Base-by-base conservation (phyloP, 805 yeast species). In the Starmerella floricola region DNA sequence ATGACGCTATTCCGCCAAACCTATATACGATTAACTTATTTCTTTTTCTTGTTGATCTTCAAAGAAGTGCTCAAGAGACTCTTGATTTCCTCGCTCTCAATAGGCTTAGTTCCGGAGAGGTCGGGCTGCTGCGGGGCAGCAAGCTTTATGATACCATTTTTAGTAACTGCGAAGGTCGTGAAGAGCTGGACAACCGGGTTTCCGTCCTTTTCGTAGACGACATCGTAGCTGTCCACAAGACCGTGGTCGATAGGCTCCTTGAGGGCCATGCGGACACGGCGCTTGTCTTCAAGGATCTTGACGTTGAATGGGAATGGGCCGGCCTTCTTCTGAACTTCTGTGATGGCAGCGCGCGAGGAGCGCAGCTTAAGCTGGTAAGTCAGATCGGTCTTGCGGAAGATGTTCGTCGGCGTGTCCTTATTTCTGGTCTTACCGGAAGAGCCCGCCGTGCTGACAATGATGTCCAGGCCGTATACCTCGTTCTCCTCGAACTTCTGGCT, bases 401-500 rank as follows among this genome's bases (percentile, higher is more conserved):
- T 67, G 36, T 84, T 71, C 50, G 88, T 79, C 57, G 72, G 72
- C 56, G 69, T 66, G 52, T 74, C 73, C 41, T 76, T 66, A 44
- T 63, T 59, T 58, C 72, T 70, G 46, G 77, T 79, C 66, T 78
- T 78, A 49, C 88, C 55, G 15, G 50, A 28, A 16, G 49, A 44
- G 23, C 53, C 79, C 6, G 79, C 72, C 32, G 80, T 70, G 19
- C 82, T 71, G 49, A 80, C 67, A 47, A 81, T 67, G 47, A 80
- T 71, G 58, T 80, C 88, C 53, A 80, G 65, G 39, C 88, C 88
- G 58, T 73, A 80, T 28, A 81, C 88, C 59, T 80, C 85, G 58
- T 76, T 76, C 57, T 74, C 81, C 61, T 74, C 83, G 51, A 81
- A 79, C 57, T 71, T 73, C 60, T 66, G 63, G 39, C 82, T 65